Conservation (phyloP, 768 basidiomycete species). For the Dacryopinax primogenitus region DNA sequence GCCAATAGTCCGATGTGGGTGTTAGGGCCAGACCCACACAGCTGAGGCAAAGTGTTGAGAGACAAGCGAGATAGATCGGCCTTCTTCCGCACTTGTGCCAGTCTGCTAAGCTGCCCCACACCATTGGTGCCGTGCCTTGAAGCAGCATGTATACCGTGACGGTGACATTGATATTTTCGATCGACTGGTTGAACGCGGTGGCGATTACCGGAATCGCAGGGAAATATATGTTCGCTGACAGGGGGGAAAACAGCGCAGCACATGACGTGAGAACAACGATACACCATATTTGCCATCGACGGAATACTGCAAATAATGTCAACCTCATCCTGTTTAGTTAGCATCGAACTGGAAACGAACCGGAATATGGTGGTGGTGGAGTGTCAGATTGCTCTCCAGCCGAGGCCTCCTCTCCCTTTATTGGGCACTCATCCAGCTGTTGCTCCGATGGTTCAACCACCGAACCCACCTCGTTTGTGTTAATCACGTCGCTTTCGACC, state of each 20-base stretch:
- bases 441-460: neutral
- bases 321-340: neutral
- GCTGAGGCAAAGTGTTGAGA: slow-evolving; percentile 21
- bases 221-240: slow-evolving; percentile 44
- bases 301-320: neutral
- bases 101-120: slow-evolving; percentile 22
- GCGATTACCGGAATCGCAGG: slow-evolving; percentile 64
- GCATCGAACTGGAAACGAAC: neutral
- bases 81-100: slow-evolving; percentile 9
- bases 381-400: neutral
- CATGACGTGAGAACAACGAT: neutral
- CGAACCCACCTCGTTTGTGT: neutral
- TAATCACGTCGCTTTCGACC: neutral
- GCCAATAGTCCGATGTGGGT: slow-evolving; percentile 24
- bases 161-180: slow-evolving; percentile 22
- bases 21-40: slow-evolving; percentile 25
- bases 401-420: neutral
- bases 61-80: slow-evolving; percentile 22
- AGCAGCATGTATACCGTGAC: slow-evolving; percentile 25
- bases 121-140: slow-evolving; percentile 23
- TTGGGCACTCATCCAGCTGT: neutral
- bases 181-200: slow-evolving; percentile 25
- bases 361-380: neutral
- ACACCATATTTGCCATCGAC: neutral
- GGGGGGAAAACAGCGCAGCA: neutral